These are phyloP conservation scores for Aschersonia sp. DNA, from an alignment of 2,329 filamentous ascomycete genomes.

Conservation along the genomic window DNA sequence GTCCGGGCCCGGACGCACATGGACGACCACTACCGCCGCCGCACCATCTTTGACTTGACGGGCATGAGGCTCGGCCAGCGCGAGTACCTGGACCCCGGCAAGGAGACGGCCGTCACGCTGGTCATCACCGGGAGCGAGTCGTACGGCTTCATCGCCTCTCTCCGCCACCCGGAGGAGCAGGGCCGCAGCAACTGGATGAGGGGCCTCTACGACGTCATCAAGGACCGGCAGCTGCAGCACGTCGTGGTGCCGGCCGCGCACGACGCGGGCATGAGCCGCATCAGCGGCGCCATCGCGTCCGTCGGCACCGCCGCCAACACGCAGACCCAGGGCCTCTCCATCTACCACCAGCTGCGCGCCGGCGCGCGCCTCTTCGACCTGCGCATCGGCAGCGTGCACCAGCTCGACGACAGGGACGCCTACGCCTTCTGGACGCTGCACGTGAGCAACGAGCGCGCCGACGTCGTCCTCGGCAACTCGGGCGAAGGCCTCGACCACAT, in stretches of 20 bases:
- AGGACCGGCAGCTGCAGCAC: slow-evolving; percentile 24
- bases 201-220: slow-evolving; percentile 16
- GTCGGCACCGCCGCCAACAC: slow-evolving; percentile 24
- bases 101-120: slow-evolving; percentile 15
- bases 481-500: slow-evolving; percentile 27
- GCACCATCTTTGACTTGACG: slow-evolving; percentile 14
- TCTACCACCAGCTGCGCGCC: slow-evolving; percentile 27
- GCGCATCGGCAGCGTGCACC: slow-evolving; percentile 20
- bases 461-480: slow-evolving; percentile 26
- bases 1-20: slow-evolving; percentile 16
- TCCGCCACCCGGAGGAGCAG: slow-evolving; percentile 8
- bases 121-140: slow-evolving; percentile 19
- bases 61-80: slow-evolving; percentile 18
- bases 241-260: slow-evolving; percentile 33
- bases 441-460: slow-evolving; percentile 19
- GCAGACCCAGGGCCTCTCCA: slow-evolving; percentile 27
- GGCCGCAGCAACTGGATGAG: slow-evolving; percentile 17
- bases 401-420: slow-evolving; percentile 3
- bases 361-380: slow-evolving; percentile 34
- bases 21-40: slow-evolving; percentile 10
- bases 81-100: slow-evolving; percentile 17
- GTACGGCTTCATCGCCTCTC: slow-evolving; percentile 17
- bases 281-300: slow-evolving; percentile 17
- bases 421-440: slow-evolving; percentile 26
- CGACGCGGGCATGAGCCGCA: slow-evolving; percentile 31